These are phyloP conservation scores for Ascochyta rabiei DNA, from an alignment of 2,329 filamentous ascomycete species.

Conservation along the genomic window DNA sequence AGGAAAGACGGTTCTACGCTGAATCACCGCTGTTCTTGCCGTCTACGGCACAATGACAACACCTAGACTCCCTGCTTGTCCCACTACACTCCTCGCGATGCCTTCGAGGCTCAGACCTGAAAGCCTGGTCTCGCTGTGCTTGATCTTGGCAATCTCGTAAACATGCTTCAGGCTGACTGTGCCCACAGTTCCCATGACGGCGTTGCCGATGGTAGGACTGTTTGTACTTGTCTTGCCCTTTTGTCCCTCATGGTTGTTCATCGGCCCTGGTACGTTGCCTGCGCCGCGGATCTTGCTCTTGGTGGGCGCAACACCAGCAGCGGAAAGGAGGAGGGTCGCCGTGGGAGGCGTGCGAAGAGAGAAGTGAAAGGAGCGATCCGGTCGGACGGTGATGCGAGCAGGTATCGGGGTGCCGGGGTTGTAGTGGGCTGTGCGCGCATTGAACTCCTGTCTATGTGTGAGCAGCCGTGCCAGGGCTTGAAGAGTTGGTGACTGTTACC, in stretches of 20 bases:
- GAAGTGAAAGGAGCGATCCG: constrained; percentile 92
- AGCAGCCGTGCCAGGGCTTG: not conserved
- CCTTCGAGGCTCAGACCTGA: constrained; percentile 82
- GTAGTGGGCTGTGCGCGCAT: constrained; percentile 88
- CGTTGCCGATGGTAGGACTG: constrained; percentile 55
- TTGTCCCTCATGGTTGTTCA: constrained; percentile 47
- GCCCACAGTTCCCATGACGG: constrained; percentile 79
- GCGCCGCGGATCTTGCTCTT: constrained; percentile 80
- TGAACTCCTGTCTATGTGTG: constrained; percentile 76
- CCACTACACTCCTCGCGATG: constrained; percentile 73
- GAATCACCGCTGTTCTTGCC: not conserved
- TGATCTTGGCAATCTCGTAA: constrained; percentile 97
- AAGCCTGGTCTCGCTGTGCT: constrained; percentile 62
- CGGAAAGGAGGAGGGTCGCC: constrained; percentile 83
- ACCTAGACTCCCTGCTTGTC: constrained; percentile 58
- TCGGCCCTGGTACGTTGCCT: constrained; percentile 56
- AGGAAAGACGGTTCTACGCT: not conserved
- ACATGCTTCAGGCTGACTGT: constrained; percentile 91
- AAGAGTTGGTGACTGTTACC: constrained; percentile 56
- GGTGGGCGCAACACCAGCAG: constrained; percentile 75
- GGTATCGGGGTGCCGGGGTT: constrained; percentile 83
- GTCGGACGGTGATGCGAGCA: constrained; percentile 86
- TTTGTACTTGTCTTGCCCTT: constrained; percentile 45
- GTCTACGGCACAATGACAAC: constrained; percentile 56
- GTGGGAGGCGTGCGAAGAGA: constrained; percentile 94